Evolutionary conservation across 768 basidiomycete genomes (phyloP).

Genomic region (Chalciporus chontae): DNA sequence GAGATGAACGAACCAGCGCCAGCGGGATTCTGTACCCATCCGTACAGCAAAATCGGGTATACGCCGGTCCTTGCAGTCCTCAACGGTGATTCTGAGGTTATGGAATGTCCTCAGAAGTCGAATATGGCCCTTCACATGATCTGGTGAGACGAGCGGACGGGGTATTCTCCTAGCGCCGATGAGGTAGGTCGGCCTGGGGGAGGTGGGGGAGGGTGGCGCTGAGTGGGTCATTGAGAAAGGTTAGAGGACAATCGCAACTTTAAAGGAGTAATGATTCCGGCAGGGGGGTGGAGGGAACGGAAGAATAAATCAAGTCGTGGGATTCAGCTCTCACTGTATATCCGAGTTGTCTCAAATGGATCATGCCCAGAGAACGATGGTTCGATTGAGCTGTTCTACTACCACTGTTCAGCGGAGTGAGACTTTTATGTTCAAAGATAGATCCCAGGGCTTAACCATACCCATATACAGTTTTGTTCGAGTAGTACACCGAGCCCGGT

Average conservation of each 20-base stretch:
- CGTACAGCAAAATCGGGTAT: constrained; percentile 24
- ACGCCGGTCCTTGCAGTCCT: constrained; percentile 25
- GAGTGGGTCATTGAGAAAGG: constrained; percentile 3
- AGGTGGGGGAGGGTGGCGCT: neutral
- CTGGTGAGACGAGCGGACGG: constrained; percentile 29
- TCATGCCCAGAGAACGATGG: neutral
- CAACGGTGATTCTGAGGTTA: constrained; percentile 26
- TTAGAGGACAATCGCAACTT: neutral
- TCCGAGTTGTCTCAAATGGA: neutral
- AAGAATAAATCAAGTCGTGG: constrained; percentile 5
- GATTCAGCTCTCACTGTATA: neutral
- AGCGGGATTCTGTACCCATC: constrained; percentile 29
- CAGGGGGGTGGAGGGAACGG: neutral
- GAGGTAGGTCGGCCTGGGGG: constrained; percentile 5
- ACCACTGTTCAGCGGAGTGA: constrained; percentile 2
- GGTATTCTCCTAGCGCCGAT: constrained; percentile 17
- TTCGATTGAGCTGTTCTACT: constrained; percentile 10
- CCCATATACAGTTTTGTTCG: no score
- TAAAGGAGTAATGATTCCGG: neutral
- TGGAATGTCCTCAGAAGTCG: constrained; percentile 33
- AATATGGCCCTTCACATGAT: constrained; percentile 34
- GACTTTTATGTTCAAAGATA: constrained; percentile 2
- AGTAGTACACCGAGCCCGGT: no score
- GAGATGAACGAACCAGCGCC: constrained; percentile 39
- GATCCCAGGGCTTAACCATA: neutral